Conservation (phyloP, 345 rosid species). For the Ricinus communis region DNA sequence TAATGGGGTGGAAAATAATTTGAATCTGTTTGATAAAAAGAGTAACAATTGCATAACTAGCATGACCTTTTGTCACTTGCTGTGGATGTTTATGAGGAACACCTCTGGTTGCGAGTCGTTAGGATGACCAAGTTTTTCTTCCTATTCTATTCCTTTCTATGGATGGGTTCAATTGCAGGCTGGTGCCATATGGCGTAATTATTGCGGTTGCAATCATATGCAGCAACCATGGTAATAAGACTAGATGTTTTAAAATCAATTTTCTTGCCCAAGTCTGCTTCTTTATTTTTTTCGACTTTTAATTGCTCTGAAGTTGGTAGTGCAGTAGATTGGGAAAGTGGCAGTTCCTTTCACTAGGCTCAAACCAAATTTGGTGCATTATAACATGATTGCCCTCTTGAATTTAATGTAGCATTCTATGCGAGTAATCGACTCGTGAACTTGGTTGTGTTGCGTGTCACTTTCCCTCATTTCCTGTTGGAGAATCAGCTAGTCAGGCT, state of each 20-base stretch:
- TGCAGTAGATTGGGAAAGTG: neutral
- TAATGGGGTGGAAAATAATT: constrained; percentile 38
- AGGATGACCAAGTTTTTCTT: neutral
- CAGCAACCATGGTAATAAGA: neutral
- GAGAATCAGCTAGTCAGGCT: too few relatives aligned
- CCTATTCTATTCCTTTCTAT: neutral
- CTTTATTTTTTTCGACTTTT: neutral
- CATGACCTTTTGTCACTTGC: constrained; percentile 11
- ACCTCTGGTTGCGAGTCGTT: neutral
- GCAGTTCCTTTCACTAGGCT: neutral
- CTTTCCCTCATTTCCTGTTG: neutral
- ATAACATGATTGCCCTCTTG: neutral
- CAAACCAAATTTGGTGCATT: neutral
- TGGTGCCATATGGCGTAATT: neutral
- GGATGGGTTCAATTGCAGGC: neutral
- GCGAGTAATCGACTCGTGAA: neutral
- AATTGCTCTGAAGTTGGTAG: neutral
- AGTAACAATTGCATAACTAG: constrained; percentile 15
- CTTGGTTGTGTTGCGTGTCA: neutral
- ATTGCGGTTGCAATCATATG: neutral
- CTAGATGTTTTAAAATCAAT: neutral
- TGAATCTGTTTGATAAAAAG: constrained; percentile 28
- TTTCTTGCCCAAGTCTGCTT: neutral
- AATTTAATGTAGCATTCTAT: neutral
- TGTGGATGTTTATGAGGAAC: neutral